Percentiles rank a stretch among this genome's conserved stretches.
phyloP scores from a whole-genome alignment of 495 filamentous ascomycete species.

The Daldinia concentrica region DNA sequence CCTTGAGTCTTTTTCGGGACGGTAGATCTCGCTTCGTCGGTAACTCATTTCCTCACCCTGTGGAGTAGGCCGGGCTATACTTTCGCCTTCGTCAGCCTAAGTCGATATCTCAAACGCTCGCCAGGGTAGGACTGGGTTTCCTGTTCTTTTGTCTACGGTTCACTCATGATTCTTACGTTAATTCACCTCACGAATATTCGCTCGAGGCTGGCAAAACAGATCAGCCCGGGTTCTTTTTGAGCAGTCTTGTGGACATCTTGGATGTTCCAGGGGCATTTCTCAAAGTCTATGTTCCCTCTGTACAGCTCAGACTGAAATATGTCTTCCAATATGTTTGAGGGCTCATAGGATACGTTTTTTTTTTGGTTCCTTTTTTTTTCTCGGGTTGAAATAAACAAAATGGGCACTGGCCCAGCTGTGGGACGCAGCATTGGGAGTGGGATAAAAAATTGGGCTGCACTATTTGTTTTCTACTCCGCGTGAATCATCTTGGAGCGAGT shows the following conservation, averaged over 20 bases:
- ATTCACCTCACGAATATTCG: conserved; percentile 36
- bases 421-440: conserved; percentile 23
- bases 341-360: conserved; percentile 10
- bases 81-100: background rate
- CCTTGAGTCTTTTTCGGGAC: conserved; percentile 16
- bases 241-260: background rate
- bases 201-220: conserved; percentile 18
- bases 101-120: background rate
- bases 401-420: conserved; percentile 12
- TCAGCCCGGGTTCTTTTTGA: background rate
- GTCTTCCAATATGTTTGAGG: conserved; percentile 22
- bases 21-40: conserved; percentile 26
- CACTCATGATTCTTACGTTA: conserved; percentile 41
- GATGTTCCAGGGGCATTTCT: background rate
- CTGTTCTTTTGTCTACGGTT: conserved; percentile 16
- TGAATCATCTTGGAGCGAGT: background rate
- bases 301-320: conserved; percentile 1
- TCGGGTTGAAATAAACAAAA: conserved; percentile 30
- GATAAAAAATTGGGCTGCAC: conserved; percentile 33
- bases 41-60: background rate
- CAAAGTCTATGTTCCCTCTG: background rate
- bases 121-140: background rate
- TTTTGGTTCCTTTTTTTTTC: conserved; percentile 22
- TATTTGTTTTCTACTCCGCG: background rate
- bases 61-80: background rate